Evolutionary conservation across 768 basidiomycete species (phyloP).

Genomic region (Suillus ampliporus): DNA sequence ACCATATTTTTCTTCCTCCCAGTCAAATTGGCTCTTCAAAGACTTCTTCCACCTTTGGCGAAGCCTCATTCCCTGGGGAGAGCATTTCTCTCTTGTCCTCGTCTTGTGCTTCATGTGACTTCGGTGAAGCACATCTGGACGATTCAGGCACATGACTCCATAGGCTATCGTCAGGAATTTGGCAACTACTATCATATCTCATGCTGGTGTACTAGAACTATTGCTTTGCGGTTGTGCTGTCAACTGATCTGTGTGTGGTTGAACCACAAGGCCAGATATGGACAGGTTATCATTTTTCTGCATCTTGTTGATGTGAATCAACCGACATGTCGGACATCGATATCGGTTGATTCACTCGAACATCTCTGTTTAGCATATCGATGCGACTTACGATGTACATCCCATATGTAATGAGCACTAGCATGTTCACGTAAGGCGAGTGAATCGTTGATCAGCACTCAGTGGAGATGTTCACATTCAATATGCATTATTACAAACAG

Average conservation of each 20-base stretch:
- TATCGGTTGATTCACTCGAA: too few relatives aligned
- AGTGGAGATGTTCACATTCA: too few relatives aligned
- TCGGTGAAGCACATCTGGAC: not conserved
- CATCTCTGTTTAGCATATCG: too few relatives aligned
- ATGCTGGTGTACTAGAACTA: not conserved
- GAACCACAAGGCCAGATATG: too few relatives aligned
- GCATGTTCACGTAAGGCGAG: too few relatives aligned
- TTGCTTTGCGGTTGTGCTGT: not conserved
- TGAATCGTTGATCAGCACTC: too few relatives aligned
- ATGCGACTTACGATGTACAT: too few relatives aligned
- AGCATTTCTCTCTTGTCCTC: constrained; percentile 22
- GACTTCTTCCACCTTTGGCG: constrained; percentile 19
- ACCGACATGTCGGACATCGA: not conserved
- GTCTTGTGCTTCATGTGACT: not conserved
- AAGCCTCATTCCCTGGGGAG: constrained; percentile 43
- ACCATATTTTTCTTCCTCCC: constrained; percentile 15
- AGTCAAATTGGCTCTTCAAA: constrained; percentile 37
- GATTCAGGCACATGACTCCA: not conserved
- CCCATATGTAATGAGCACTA: too few relatives aligned
- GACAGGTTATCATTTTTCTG: too few relatives aligned
- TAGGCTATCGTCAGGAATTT: not conserved
- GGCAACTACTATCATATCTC: not conserved
- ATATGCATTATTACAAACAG: too few relatives aligned
- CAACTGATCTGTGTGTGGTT: too few relatives aligned
- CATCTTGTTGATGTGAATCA: too few relatives aligned